A percentile compares a stretch with the other conserved stretches of the same genome.
phyloP scores from a whole-genome alignment of 1,284 basidiomycete genomes.

The Trichosporon faecale region DNA sequence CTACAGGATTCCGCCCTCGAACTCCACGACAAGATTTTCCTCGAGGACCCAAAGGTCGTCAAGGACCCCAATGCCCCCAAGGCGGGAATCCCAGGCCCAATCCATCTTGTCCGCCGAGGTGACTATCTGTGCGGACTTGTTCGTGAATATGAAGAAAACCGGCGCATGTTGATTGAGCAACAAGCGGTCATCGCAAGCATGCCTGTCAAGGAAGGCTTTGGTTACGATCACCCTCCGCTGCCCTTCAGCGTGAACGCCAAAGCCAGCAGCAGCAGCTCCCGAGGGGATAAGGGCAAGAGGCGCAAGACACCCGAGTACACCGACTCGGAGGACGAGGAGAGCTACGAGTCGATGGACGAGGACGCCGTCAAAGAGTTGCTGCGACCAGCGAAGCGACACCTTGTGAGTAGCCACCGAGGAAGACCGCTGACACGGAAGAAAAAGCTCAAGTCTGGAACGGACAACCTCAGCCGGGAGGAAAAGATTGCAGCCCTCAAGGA shows the following conservation, averaged over 20 bases:
- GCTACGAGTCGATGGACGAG: constrained; percentile 93
- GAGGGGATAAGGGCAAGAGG: constrained; percentile 68
- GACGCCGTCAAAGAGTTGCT: constrained; percentile 89
- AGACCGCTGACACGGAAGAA: constrained; percentile 59
- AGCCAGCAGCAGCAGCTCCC: neutral
- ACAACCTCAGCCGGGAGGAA: constrained; percentile 86
- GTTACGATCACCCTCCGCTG: constrained; percentile 40
- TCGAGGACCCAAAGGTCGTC: constrained; percentile 84
- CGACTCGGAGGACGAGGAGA: constrained; percentile 72
- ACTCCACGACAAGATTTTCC: constrained; percentile 90
- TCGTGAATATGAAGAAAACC: constrained; percentile 88
- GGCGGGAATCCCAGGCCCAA: constrained; percentile 77
- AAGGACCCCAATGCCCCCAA: constrained; percentile 43
- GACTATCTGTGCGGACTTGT: constrained; percentile 85
- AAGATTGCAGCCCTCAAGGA: constrained; percentile 95
- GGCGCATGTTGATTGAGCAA: constrained; percentile 61
- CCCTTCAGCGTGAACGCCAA: constrained; percentile 5
- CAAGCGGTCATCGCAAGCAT: constrained; percentile 57
- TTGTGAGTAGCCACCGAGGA: constrained; percentile 58
- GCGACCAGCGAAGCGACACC: constrained; percentile 92
- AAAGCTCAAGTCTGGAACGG: constrained; percentile 87
- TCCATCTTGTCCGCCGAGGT: constrained; percentile 93
- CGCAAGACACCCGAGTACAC: constrained; percentile 87
- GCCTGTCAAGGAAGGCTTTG: constrained; percentile 48
- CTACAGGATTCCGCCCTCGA: constrained; percentile 72